Base-by-base conservation (phyloP, 306 rosid species). In the Malus asiatica region DNA sequence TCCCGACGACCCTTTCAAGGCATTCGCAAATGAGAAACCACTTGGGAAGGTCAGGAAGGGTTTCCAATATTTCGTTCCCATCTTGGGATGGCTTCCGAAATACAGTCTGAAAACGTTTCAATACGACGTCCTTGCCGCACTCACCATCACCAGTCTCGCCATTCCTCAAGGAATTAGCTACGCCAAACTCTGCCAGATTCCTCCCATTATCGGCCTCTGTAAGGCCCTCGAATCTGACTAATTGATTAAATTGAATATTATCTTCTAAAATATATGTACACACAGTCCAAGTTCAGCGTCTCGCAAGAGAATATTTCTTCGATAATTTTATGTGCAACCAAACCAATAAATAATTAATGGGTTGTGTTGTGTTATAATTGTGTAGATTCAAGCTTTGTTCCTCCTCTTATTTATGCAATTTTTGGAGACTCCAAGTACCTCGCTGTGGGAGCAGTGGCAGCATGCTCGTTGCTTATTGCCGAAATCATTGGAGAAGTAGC, bases 121-220 rank as follows among this genome's bases (percentile, higher is more conserved):
- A 45, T 83, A 84, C 20, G 98, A 93, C 71, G 10, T 93, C 4
- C 88, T 93, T 10, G 90, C 98, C 8, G 98, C 97, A 29, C 62
- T 93, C 74, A 93, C 98, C 86, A 83, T 91, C 44, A 74, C 94
- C 16, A 91, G 97, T 51, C 94, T 93, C n/a, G 97, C 98, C 70
- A 93, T 93, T 72, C 98, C 98, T 35, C 98, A 93, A 73, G 98
- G 97, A 70, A 91, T 93, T 25, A 93, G 98, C 65, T 93, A 93
- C 45, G 96, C 96, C 48, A 90, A 87, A 65, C 97, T 93, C 27
- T 97, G 85, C 1, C 7, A 38, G 6, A 29, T 93, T 35, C 96
- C 97, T 55, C 96, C 98, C 15, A 82, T 93, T 60, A 29, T 89
- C 22, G 98, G 97, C 75, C 93, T 94, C 23, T 94, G 98, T 94